These are phyloP conservation scores for Sordariomycetes sp. DNA, from an alignment of 2,329 filamentous ascomycete genomes.

Conservation along the genomic window DNA sequence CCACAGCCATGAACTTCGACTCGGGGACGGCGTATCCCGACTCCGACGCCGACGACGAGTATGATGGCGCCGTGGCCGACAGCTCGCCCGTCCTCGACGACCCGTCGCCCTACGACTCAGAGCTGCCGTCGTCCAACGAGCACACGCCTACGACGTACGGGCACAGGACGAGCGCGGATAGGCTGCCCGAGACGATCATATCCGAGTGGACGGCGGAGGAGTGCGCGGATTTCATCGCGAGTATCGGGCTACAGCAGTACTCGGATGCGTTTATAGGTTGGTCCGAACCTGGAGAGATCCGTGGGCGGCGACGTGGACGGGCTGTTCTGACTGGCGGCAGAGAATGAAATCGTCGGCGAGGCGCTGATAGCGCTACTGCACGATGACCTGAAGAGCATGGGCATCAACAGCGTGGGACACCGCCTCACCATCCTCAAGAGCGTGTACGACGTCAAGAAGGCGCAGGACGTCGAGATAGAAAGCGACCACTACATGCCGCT, in stretches of 20 bases:
- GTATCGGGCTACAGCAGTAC: slow-evolving; percentile 71
- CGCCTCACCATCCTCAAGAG: slow-evolving; percentile 88
- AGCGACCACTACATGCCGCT: slow-evolving; percentile 87
- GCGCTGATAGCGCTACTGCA: slow-evolving; percentile 80
- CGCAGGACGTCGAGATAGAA: slow-evolving; percentile 82
- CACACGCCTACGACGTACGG: slow-evolving; percentile 72
- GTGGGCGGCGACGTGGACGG: background rate
- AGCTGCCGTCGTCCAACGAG: slow-evolving; percentile 53
- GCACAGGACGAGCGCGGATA: slow-evolving; percentile 49
- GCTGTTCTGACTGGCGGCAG: slow-evolving; percentile 29
- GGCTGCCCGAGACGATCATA: slow-evolving; percentile 61
- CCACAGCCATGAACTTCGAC: slow-evolving; percentile 40
- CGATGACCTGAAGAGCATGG: slow-evolving; percentile 91
- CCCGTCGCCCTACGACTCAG: slow-evolving; percentile 61
- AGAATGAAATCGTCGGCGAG: slow-evolving; percentile 90
- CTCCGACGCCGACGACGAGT: slow-evolving; percentile 73
- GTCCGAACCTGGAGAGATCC: slow-evolving; percentile 16
- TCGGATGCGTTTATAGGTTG: slow-evolving; percentile 70
- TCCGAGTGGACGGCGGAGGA: slow-evolving; percentile 76
- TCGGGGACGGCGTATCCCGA: slow-evolving; percentile 61
- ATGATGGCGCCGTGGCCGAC: slow-evolving; percentile 58
- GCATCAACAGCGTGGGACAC: slow-evolving; percentile 84
- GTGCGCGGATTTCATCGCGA: slow-evolving; percentile 76
- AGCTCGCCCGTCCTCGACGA: slow-evolving; percentile 57
- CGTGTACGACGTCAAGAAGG: slow-evolving; percentile 92